Evolutionary conservation across 352 stramenopile species (phyloP).

Genomic region (Globisporangium rhizosaccharum): DNA sequence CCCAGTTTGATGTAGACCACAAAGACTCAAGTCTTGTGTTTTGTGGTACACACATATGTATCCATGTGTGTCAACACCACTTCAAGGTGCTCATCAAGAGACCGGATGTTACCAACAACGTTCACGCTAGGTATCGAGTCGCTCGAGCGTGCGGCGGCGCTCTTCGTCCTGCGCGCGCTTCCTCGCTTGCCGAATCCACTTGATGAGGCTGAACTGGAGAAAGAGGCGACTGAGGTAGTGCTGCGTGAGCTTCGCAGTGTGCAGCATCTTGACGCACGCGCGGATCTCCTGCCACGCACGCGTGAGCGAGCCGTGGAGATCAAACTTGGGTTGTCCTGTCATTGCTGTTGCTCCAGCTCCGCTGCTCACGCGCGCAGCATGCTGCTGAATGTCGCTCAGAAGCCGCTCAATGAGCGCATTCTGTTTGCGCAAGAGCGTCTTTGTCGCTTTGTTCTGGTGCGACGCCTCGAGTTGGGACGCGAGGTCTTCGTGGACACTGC

Average conservation of each 20-base stretch:
- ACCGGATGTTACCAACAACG: too few species aligned
- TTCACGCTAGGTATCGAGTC: conserved; percentile 9
- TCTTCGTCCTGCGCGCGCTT: conserved; percentile 33
- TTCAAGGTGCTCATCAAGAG: background rate
- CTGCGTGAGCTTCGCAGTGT: conserved; percentile 63
- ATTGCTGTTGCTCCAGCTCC: conserved; percentile 5
- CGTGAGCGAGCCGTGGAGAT: conserved; percentile 8
- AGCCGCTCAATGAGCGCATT: conserved; percentile 52
- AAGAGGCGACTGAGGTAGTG: conserved; percentile 62
- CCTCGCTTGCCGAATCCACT: conserved; percentile 46
- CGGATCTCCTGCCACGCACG: conserved; percentile 58
- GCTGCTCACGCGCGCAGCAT: conserved; percentile 5
- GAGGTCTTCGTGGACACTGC: conserved; percentile 39
- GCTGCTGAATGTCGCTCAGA: conserved; percentile 25
- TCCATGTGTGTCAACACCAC: too few species aligned
- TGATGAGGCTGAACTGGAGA: conserved; percentile 51
- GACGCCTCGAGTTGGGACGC: conserved; percentile 43
- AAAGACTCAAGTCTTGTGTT: background rate
- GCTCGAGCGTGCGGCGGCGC: conserved; percentile 13
- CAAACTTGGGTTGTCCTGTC: conserved; percentile 9
- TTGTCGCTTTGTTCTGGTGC: conserved; percentile 62
- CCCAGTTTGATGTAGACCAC: background rate
- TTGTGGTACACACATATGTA: background rate
- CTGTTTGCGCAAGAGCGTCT: conserved; percentile 50
- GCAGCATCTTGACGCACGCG: conserved; percentile 55